Evolutionary conservation across 2,329 filamentous ascomycete species (phyloP).

Genomic region (Penicillium vulpinum): DNA sequence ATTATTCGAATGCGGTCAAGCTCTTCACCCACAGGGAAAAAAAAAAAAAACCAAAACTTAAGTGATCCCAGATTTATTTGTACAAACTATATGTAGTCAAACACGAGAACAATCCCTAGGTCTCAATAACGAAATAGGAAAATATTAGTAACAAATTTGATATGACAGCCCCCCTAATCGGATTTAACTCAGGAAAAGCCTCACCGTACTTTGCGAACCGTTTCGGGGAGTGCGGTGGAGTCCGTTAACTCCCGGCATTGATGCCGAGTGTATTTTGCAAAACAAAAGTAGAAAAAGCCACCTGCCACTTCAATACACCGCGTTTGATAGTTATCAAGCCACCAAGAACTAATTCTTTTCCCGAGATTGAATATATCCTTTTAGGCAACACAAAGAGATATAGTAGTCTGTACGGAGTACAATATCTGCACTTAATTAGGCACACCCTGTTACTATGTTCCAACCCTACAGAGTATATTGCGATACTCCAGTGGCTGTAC

Average conservation of each 20-base stretch:
- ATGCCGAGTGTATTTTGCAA: conserved; percentile 17
- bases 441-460: neutral
- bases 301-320: conserved; percentile 19
- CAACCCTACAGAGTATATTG: neutral
- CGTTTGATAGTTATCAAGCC: conserved; percentile 16
- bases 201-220: conserved; percentile 29
- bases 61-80: neutral
- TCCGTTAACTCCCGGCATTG: conserved; percentile 17
- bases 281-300: neutral
- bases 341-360: neutral
- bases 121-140: neutral
- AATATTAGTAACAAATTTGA: conserved; percentile 2
- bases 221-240: conserved; percentile 20
- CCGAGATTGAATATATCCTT: neutral
- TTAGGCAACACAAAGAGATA: neutral
- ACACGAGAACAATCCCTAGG: neutral
- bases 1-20: neutral
- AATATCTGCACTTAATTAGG: neutral
- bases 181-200: conserved; percentile 13
- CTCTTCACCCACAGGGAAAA: neutral
- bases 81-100: neutral
- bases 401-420: neutral
- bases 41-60: neutral
- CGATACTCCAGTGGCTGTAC: neutral
- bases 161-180: conserved; percentile 8